phyloP scores from a whole-genome alignment of 1,284 basidiomycete genomes.

The Sporisorium iseilematis-ciliati region DNA sequence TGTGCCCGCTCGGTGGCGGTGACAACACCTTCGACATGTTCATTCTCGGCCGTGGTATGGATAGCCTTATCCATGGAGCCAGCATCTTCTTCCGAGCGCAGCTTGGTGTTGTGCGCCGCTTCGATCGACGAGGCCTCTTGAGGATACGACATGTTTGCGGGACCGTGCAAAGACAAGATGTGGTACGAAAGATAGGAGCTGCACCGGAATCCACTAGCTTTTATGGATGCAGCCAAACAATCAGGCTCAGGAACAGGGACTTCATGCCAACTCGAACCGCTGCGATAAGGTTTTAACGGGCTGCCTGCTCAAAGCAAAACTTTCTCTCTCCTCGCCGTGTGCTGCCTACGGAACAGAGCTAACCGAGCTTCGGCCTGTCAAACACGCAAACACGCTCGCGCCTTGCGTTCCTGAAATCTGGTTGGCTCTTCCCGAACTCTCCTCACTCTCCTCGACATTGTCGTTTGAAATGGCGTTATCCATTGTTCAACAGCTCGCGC shows the following conservation, averaged over 20 bases:
- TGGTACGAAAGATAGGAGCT: not conserved
- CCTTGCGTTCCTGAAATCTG: slow-evolving; percentile 14
- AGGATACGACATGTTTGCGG: slow-evolving; percentile 10
- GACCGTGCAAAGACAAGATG: slow-evolving; percentile 7
- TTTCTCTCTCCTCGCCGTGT: not conserved
- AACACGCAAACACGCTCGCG: not conserved
- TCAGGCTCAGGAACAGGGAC: not conserved
- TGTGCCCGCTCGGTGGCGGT: slow-evolving; percentile 24
- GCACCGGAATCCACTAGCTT: too few relatives aligned
- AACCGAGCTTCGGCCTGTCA: not conserved
- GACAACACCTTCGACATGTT: slow-evolving; percentile 19
- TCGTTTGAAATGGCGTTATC: slow-evolving; percentile 27
- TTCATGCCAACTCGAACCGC: not conserved
- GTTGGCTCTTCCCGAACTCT: slow-evolving; percentile 11
- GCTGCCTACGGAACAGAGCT: not conserved
- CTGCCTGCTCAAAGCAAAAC: not conserved
- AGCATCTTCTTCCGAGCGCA: slow-evolving; percentile 32
- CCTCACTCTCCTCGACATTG: slow-evolving; percentile 23
- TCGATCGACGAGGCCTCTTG: slow-evolving; percentile 20
- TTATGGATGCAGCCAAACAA: not conserved
- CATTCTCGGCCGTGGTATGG: slow-evolving; percentile 6
- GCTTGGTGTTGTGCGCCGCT: slow-evolving; percentile 35
- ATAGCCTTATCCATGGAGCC: slow-evolving; percentile 22
- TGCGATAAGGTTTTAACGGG: slow-evolving; percentile 3
- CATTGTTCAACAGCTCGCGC: not conserved